Base-by-base conservation (phyloP, 2,329 filamentous ascomycete species). In the Colletotrichum gloeosporioides region DNA sequence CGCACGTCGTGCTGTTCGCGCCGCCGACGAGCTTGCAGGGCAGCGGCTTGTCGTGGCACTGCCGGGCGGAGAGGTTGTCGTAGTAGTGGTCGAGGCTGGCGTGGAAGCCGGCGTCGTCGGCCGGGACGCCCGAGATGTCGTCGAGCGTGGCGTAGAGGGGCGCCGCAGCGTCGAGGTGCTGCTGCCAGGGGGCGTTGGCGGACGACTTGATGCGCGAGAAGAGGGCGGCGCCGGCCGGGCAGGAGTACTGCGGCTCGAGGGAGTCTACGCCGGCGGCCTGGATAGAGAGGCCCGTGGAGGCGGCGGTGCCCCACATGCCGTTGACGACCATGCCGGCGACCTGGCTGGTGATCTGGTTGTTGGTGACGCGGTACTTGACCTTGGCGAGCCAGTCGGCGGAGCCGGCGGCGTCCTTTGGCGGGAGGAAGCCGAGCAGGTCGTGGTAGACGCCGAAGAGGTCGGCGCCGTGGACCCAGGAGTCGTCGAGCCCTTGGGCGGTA, bases 271-370 rank as follows among this genome's bases (percentile, higher is more conserved):
- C 89, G 2, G 85, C 83, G 4, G 92, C 88, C 82, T 87, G 80
- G 36, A 76, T 76, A 34, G 1, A 79, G 1, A 93, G 81, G 2
- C 90, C 89, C 2, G 87, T 81, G 2, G 86, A 80, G 1, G 83
- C 82, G 1, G 84, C 82, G 0, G 84, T 83, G 0, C 85, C 85
- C 84, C 91, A 94, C 92, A 95, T 95, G 73, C 93, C 95, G 72
- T 89, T 87, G 71, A 95, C 89, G 8, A 96, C 83, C 91, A 95
- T 95, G 72, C 93, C 91, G 13, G 93, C 94, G 18, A 96, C 95
- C 84, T 97, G 94, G 80, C 91, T 94, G 3, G 95, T 97, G 81
- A 98, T 96, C 67, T 92, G 88, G 84, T 97, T 97, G 82, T 95
- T 95, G 1, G 95, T 96, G 13, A 96, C 94, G 69, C 95, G 90